Evolutionary conservation across 345 rosid genomes (phyloP), one percentile per base, ranked within the genome.

Genomic region (Carallia pectinifolia): DNA sequence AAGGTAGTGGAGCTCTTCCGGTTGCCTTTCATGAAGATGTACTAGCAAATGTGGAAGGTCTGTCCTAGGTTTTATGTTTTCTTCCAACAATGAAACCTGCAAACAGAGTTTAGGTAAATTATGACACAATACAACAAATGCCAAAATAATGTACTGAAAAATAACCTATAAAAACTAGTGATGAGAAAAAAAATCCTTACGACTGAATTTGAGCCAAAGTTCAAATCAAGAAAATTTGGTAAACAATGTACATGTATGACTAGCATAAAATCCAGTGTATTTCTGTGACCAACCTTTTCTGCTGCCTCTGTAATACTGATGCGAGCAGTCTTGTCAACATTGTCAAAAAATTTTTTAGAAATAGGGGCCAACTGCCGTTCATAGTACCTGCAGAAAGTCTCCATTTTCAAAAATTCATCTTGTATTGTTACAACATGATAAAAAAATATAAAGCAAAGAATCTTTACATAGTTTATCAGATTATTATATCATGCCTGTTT

Each of bases 31-130:
- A 44, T 64, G 76, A 74, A 88, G 90, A 83, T 89, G 90, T 54
- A 86, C 89, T 62, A 95, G 84, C 81, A 95, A 71, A 75, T 86
- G 97, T 52, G 98, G 99, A 63, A 95, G 97, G 73, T 95, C 73
- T 7, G 85, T 76, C 76, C 91, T 87, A 52, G 99, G 98, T 73
- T 87, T 77, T 68, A 95, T 67, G 73, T 80, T 91, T 82, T 95
- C 99, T 72, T 92, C 94, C 58, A 89, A 90, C 87, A 90, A 77
- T 44, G 97, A 92, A 70, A 86, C 94, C 99, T 95, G 83, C 27
- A 62, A 70, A 55, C 31, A 80, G 39, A 73, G 64, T 29, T 40
- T 27, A 15, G 61, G 29, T 29, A 53, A 39, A 38, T 53, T 10
- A 29, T 33, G 54, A 72, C 18, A 50, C 9, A 15, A 27, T 27